Evolutionary conservation across 345 rosid species (phyloP).

Genomic region (Zanthoxylum bungeanum): DNA sequence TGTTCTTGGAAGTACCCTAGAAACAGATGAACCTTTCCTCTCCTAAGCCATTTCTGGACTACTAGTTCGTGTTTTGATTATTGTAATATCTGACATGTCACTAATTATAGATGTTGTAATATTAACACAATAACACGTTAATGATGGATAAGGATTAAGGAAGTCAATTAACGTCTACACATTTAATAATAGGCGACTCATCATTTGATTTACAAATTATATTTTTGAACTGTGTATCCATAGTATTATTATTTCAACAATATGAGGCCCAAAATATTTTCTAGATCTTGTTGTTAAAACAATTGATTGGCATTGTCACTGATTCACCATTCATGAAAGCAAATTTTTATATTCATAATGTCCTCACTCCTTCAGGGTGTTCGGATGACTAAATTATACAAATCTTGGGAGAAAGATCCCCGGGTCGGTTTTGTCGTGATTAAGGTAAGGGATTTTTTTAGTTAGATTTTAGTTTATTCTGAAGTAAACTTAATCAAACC

Average conservation of each 20-base stretch:
- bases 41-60: too few relatives aligned
- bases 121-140: not conserved
- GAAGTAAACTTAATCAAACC: not conserved
- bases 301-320: not conserved
- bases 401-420: constrained; percentile 23
- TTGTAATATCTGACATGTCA: not conserved
- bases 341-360: not conserved
- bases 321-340: not conserved
- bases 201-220: not conserved
- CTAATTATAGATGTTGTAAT: not conserved
- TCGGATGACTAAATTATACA: constrained; percentile 14
- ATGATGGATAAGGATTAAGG: not conserved
- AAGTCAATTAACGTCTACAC: not conserved
- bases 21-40: too few relatives aligned
- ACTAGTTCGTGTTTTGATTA: too few relatives aligned
- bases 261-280: not conserved
- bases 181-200: not conserved
- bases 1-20: too few relatives aligned
- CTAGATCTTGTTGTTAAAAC: not conserved
- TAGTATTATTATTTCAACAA: too few relatives aligned
- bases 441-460: constrained; percentile 1
- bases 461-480: not conserved
- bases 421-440: constrained; percentile 16
- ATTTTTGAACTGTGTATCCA: too few relatives aligned
- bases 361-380: constrained; percentile 1